Evolutionary conservation across 139 green algal species (phyloP), one percentile per base, ranked within the genome.

Genomic region (Coelastrella sp.): DNA sequence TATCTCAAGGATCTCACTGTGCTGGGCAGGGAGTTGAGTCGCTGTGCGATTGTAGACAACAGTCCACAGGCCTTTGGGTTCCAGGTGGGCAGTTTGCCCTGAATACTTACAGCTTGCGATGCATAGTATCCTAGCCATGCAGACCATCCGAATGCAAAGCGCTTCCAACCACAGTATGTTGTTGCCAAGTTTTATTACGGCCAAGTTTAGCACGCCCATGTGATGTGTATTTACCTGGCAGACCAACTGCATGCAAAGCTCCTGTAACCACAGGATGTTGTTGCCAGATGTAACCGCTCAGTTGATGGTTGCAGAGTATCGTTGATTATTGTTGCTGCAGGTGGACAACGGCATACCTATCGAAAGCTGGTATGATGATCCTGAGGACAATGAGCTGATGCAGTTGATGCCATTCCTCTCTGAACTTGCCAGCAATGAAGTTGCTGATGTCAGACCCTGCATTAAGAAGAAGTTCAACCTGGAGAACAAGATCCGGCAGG

Each of bases 321-420:
- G 11, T 67, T 17, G 19, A 32, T 67, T 17, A 34, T 67, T 96
- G 87, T 91, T 90, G 17, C 94, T 94, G 41, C 95, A 98, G 90
- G 84, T 99, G 21, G 93, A 95, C 82, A 99, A 99, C 76, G 96
- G 96, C 84, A 95, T 99, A 32, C 96, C 96, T 72, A 99, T 99
- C 35, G 96, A 98, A 89, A 94, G 86, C 11, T 99, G 96, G 94
- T 69, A 96, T 75, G 96, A 99, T 84, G 96, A 99, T 87, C 82
- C 92, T 15, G 13, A 30, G 0, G 96, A 99, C 83, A 78, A 41
- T 0, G 96, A 97, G 92, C 93, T 99, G 84, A 72, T 94, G 30
- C 81, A 87, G 76, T 88, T 99, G 83, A 87, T 98, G 68, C 97
- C 94, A n/a, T 99, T 99, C 83, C 86, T 99, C 85, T 93, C 98